phyloP scores from a whole-genome alignment of 2,329 filamentous ascomycete genomes.

The Alternaria tenuissima region DNA sequence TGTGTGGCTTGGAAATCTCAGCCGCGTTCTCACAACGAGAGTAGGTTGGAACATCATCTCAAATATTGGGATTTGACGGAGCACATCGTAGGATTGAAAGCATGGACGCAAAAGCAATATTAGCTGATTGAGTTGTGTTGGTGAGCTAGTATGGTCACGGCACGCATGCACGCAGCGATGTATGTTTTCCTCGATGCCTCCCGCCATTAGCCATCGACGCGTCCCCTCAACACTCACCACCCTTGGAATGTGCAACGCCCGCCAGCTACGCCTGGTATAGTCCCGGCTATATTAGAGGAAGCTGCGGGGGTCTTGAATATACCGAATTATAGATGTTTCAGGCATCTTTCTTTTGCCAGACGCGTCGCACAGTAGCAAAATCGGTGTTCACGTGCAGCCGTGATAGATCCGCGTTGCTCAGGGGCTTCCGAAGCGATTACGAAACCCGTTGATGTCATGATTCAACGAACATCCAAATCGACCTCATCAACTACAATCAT shows the following conservation, averaged over 20 bases:
- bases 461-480: not conserved
- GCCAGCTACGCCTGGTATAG: not conserved
- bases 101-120: not conserved
- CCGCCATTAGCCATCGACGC: not conserved
- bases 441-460: constrained; percentile 20
- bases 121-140: not conserved
- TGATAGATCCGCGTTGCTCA: constrained; percentile 16
- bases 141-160: not conserved
- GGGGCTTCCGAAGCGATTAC: constrained; percentile 11
- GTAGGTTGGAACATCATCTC: not conserved
- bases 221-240: not conserved
- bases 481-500: not conserved
- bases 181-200: not conserved
- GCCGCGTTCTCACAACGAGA: not conserved
- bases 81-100: not conserved
- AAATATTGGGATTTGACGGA: not conserved
- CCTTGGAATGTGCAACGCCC: not conserved
- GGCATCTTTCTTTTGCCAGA: not conserved
- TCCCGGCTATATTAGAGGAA: not conserved
- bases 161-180: not conserved
- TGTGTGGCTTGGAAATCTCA: not conserved
- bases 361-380: not conserved
- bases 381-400: constrained; percentile 11
- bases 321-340: not conserved
- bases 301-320: not conserved